Evolutionary conservation across 306 rosid genomes (phyloP), one percentile per base, ranked within the genome.

Genomic region (Cicer chorassanicum): DNA sequence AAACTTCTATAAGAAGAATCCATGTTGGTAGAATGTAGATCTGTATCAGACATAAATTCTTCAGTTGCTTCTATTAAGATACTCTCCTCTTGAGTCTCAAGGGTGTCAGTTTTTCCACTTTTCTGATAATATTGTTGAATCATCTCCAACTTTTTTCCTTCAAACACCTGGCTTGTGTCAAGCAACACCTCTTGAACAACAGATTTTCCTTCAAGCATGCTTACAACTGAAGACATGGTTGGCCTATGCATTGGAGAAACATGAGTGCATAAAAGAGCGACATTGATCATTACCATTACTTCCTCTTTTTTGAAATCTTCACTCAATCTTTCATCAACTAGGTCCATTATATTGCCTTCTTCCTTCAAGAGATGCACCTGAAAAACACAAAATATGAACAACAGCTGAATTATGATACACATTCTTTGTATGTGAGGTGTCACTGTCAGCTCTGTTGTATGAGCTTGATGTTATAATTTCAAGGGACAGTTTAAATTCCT

Each of bases 321-420:
- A 46, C 66, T 70, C 60, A 84, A 69, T 64, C 81, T 77, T 40
- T 82, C 79, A 74, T 84, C 87, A 56, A 84, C 81, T 10, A 84
- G 54, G 39, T 84, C 76, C 78, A 84, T 68, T 64, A 81, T 6
- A 21, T 73, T 69, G 12, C 71, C 81, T 65, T 77, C 50, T 64
- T 81, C 83, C 67, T 78, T 81, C 75, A 84, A 78, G 42, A 81
- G 18, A 84, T 63, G 54, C n/a, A 43, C 84, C 84, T 76, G 16
- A 8, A 0, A 45, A 38, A 76, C 1, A 15, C 1, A 45, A 59
- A 59, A 39, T 9, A 72, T 1, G 46, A 67, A 43, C 19, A 44
- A 0, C 1, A 40, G 16, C 46, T 53, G 19, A 55, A 8, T 18
- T 5, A 0, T 38, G 8, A 53, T 9, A 40, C 14, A 6, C 6